Evolutionary conservation across 2,329 filamentous ascomycete genomes (phyloP), one percentile per base, ranked within the genome.

Genomic region (Teratosphaeria viscida): DNA sequence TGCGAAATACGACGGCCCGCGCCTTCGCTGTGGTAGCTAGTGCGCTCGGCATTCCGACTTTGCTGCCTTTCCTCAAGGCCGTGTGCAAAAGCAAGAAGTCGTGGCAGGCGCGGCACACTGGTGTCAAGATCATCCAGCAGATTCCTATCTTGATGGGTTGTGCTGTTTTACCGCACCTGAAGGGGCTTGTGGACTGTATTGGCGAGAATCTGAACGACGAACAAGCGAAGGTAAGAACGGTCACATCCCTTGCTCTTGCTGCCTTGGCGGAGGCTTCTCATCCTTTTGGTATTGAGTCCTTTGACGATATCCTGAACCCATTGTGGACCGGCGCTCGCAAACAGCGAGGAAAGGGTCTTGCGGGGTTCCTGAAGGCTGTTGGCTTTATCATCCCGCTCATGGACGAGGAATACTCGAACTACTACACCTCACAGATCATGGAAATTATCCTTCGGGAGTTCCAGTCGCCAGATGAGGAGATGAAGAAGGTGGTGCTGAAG

Each of bases 321-420:
- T 81, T 99, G 0, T 99, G 94, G 94, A 96, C 90, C 5, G 94
- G 94, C 61, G 92, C 91, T 32, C 85, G 92, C 64, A 96, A 96
- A 77, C 94, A 99, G 76, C 86, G 94, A 71, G 94, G 94, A 63
- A 99, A 99, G 74, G 92, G 92, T 68, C 81, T 99, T 53, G 92
- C 94, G 27, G 92, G 91, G 14, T 99, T 96, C 75, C 80, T 99
- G 62, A 99, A 99, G 77, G 94, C 94, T 54, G 92, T 99, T 52
- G 94, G 94, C 29, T 97, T 94, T 73, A 96, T 99, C 71, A 97
- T 99, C 63, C 94, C 94, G 4, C 83, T 99, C 57, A 99, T 99
- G 94, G 94, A 99, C 77, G 94, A 99, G 75, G 94, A 99, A 72
- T 97, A 96, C 73, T 92, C 94, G 75, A 97, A 96, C 73, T 99